These are phyloP conservation scores for Vigna radiata DNA, from an alignment of 306 rosid species.

Conservation along the genomic window DNA sequence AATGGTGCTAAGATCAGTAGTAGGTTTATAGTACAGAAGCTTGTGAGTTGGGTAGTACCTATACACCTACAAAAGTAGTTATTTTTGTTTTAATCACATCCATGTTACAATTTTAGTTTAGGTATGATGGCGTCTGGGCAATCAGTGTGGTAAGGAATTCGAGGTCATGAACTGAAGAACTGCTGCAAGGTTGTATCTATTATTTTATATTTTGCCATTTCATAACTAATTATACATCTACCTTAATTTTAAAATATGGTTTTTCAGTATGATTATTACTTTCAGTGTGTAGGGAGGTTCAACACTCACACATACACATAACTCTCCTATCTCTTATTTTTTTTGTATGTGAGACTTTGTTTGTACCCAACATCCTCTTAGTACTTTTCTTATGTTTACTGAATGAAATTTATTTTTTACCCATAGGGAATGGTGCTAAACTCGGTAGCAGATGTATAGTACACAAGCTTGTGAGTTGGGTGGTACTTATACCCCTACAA, in stretches of 20 bases:
- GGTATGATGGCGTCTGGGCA: slow-evolving; percentile 94
- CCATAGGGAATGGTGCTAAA: too few species aligned
- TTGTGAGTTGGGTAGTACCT: background rate
- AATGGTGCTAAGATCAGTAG: background rate
- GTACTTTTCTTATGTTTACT: too few species aligned
- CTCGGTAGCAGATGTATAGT: too few species aligned
- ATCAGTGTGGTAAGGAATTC: slow-evolving; percentile 94
- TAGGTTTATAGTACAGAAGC: slow-evolving; percentile 1
- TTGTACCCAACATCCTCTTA: too few species aligned
- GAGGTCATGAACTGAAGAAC: slow-evolving; percentile 85
- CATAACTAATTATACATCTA: background rate
- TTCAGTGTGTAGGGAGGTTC: too few species aligned
- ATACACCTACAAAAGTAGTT: background rate
- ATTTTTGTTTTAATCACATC: slow-evolving; percentile 32
- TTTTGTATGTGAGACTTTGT: too few species aligned
- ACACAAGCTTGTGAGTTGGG: too few species aligned
- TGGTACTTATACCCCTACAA: too few species aligned
- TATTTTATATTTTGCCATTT: slow-evolving; percentile 4
- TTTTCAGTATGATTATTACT: slow-evolving; percentile 25
- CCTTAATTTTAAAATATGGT: slow-evolving; percentile 18
- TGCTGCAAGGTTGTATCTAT: slow-evolving; percentile 50
- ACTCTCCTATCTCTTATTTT: too few species aligned
- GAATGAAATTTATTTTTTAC: too few species aligned
- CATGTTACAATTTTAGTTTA: slow-evolving; percentile 52
- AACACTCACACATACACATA: too few species aligned